Conservation (phyloP, 1,284 basidiomycete species). For the Ceratobasidium sp. region DNA sequence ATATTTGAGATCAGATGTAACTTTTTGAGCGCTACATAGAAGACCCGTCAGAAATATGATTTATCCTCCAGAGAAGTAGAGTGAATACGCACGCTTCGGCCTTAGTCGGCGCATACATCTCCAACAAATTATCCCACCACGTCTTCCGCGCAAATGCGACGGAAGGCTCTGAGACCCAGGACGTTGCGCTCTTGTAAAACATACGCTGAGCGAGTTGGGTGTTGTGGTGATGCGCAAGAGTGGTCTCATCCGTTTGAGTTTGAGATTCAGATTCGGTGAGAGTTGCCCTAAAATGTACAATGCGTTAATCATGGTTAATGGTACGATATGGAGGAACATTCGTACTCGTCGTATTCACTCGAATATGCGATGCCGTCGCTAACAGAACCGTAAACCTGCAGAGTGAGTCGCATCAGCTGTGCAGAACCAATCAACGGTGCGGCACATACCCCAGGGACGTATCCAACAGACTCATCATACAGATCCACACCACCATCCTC, state of each 20-base stretch:
- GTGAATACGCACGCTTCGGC: constrained; percentile 36
- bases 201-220: constrained; percentile 2
- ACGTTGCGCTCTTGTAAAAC: constrained; percentile 10
- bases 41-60: constrained; percentile 49
- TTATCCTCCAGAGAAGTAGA: not conserved
- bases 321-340: not conserved
- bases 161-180: constrained; percentile 45
- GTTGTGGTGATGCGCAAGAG: not conserved
- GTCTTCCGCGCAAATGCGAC: constrained; percentile 71
- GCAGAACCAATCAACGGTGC: not conserved
- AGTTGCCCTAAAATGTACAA: not conserved
- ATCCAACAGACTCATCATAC: constrained; percentile 19
- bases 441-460: constrained; percentile 26
- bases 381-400: constrained; percentile 20
- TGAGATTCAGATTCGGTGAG: constrained; percentile 32
- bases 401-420: not conserved
- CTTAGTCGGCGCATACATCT: constrained; percentile 62
- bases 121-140: constrained; percentile 80
- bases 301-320: not conserved
- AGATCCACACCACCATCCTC: not conserved
- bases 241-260: not conserved
- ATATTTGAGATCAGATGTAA: constrained; percentile 71
- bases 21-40: constrained; percentile 61
- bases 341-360: constrained; percentile 34
- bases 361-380: constrained; percentile 20